Evolutionary conservation across 257 asterid species (phyloP).

Genomic region (Apocynum venetum): DNA sequence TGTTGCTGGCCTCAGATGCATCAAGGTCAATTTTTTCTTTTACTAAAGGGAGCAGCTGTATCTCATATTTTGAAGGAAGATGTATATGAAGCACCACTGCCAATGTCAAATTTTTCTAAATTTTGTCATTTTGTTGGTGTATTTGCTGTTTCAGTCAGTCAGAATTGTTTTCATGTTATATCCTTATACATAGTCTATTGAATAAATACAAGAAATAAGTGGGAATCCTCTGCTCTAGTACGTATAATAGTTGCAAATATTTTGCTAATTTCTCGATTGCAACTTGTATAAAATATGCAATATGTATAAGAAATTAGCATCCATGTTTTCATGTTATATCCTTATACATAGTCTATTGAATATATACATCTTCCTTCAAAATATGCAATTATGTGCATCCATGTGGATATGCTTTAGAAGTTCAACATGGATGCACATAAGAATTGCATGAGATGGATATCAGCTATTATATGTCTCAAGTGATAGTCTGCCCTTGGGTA

Average conservation of each 20-base stretch:
- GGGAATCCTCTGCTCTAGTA: neutral
- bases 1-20: slow-evolving; percentile 89
- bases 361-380: neutral
- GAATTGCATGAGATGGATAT: neutral
- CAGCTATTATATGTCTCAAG: neutral
- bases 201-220: neutral
- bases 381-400: neutral
- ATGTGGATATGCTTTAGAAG: neutral
- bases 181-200: neutral
- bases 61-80: neutral
- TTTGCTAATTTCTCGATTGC: neutral
- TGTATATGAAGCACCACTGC: neutral
- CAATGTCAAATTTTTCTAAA: neutral
- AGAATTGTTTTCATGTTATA: neutral
- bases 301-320: no score
- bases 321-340: neutral
- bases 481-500: neutral
- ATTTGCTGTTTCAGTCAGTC: neutral
- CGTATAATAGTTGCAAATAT: neutral
- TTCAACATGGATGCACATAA: neutral
- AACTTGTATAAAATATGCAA: neutral
- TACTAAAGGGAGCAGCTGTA: neutral
- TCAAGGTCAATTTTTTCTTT: slow-evolving; percentile 45
- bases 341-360: neutral
- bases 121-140: neutral